phyloP scores from a whole-genome alignment of 495 filamentous ascomycete species.

The Penicillium ochrochloron region DNA sequence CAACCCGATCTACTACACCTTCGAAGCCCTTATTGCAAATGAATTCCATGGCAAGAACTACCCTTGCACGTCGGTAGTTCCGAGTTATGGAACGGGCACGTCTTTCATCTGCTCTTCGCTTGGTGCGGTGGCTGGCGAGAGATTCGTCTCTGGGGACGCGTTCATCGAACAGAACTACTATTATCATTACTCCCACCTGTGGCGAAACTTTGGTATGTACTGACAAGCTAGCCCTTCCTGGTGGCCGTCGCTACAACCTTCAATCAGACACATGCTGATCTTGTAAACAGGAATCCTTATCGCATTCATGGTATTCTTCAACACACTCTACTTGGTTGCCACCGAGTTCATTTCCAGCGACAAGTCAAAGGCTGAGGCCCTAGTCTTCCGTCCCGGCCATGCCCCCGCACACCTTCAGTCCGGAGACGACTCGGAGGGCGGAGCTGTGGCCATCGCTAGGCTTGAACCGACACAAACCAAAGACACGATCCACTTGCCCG shows the following conservation, averaged over 20 bases:
- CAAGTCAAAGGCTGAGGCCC: constrained; percentile 39
- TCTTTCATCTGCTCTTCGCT: constrained; percentile 52
- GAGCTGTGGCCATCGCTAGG: constrained; percentile 15
- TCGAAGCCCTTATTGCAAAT: constrained; percentile 45
- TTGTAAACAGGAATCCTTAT: constrained; percentile 49
- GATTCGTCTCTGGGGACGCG: constrained; percentile 50
- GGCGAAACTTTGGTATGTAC: constrained; percentile 60
- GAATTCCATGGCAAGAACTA: constrained; percentile 63
- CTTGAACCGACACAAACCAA: constrained; percentile 25
- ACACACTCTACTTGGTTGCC: constrained; percentile 41
- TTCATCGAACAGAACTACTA: constrained; percentile 57
- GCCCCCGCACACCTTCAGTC: constrained; percentile 34
- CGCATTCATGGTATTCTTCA: constrained; percentile 62
- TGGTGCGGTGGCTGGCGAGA: constrained; percentile 55
- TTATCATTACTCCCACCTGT: constrained; percentile 60
- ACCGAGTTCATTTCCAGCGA: constrained; percentile 41
- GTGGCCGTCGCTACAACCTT: background rate
- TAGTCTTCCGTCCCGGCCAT: constrained; percentile 45
- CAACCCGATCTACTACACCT: constrained; percentile 47
- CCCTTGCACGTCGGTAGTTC: constrained; percentile 46
- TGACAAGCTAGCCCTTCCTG: background rate
- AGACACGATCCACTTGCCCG: constrained; percentile 47
- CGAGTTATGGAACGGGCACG: constrained; percentile 44
- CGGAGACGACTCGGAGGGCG: constrained; percentile 27
- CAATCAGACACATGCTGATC: background rate